These are phyloP conservation scores for Aspergillus aculeatinus DNA, from an alignment of 2,329 filamentous ascomycete genomes.

Conservation along the genomic window DNA sequence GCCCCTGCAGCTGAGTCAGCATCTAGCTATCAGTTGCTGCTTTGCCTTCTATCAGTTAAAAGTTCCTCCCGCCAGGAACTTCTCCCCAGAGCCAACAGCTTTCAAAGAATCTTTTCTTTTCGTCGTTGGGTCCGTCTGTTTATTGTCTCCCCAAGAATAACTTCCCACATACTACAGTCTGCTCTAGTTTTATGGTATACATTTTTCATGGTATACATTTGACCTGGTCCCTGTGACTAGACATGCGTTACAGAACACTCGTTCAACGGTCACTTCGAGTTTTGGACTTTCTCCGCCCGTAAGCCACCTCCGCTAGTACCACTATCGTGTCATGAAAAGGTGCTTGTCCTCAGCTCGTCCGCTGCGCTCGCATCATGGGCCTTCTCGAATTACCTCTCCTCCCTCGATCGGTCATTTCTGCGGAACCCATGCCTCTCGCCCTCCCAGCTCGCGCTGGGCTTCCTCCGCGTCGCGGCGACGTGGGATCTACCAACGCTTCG, in stretches of 20 bases:
- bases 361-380: constrained; percentile 34
- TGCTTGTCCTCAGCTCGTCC: constrained; percentile 39
- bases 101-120: constrained; percentile 3
- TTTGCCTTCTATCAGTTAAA: too few relatives aligned
- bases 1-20: neutral
- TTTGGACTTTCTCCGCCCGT: constrained; percentile 29
- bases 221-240: constrained; percentile 15
- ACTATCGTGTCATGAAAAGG: constrained; percentile 44
- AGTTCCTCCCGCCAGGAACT: neutral
- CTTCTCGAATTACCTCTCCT: constrained; percentile 18
- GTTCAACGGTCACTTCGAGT: constrained; percentile 25
- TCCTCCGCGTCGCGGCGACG: constrained; percentile 20
- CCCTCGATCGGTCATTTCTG: constrained; percentile 6
- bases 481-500: constrained; percentile 21
- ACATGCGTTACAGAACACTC: constrained; percentile 29
- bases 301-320: constrained; percentile 25
- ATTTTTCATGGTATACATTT: neutral
- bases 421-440: constrained; percentile 10
- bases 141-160: neutral
- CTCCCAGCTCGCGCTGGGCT: constrained; percentile 10
- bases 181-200: neutral
- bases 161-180: neutral
- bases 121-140: neutral
- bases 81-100: neutral
- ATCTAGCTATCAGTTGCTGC: neutral